phyloP scores from a whole-genome alignment of 345 rosid species.

The Trapa bicornis region DNA sequence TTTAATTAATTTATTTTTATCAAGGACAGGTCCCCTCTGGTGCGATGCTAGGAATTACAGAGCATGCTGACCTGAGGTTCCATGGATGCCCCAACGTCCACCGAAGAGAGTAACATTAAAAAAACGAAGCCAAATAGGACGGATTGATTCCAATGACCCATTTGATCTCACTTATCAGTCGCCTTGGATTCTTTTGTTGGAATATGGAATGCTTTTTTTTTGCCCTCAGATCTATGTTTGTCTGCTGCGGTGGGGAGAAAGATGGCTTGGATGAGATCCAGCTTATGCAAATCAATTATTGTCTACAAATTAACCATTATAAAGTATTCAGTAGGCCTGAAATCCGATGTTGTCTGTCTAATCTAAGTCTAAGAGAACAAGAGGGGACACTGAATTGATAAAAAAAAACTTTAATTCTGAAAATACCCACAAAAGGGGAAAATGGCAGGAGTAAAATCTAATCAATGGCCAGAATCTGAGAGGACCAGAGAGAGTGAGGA shows the following conservation, averaged over 20 bases:
- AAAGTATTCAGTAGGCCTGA: neutral
- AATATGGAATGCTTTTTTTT: no score
- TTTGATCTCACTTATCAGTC: neutral
- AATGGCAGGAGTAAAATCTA: neutral
- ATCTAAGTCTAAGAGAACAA: neutral
- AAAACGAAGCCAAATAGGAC: neutral
- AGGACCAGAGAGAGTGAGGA: neutral
- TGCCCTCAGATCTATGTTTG: no score
- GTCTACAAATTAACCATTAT: neutral
- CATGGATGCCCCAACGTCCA: no score
- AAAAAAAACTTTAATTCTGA: neutral
- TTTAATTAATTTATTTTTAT: no score
- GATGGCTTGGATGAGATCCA: no score
- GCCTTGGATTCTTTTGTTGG: neutral
- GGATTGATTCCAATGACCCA: neutral
- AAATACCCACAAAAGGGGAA: neutral
- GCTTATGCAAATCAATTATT: neutral
- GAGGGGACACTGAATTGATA: neutral
- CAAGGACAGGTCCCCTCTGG: no score
- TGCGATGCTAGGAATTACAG: no score
- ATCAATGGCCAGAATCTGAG: neutral
- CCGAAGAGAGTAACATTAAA: neutral
- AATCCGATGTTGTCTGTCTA: neutral
- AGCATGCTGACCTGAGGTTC: no score
- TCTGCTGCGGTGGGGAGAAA: no score